Evolutionary conservation across 495 filamentous ascomycete genomes (phyloP).

Genomic region (Acidomyces sp.): DNA sequence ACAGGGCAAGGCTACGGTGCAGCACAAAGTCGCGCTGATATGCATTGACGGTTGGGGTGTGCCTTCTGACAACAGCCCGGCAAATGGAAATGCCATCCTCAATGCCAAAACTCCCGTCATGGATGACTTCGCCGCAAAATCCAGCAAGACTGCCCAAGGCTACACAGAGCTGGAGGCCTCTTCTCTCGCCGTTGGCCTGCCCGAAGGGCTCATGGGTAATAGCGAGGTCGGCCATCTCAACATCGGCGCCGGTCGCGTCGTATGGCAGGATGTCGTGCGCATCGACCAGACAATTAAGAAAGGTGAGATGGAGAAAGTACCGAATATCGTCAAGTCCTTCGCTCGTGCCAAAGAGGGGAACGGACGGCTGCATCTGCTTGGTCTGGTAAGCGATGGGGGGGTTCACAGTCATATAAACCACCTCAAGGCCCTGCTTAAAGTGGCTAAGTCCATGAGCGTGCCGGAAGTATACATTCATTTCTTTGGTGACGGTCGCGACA

Average conservation of each 20-base stretch:
- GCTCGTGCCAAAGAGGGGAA: slow-evolving; percentile 73
- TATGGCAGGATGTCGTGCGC: slow-evolving; percentile 96
- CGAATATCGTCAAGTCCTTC: slow-evolving; percentile 65
- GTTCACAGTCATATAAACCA: slow-evolving; percentile 95
- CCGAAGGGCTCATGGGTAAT: slow-evolving; percentile 97
- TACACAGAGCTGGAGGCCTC: slow-evolving; percentile 88
- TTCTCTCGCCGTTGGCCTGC: slow-evolving; percentile 86
- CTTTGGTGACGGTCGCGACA: slow-evolving; percentile 95
- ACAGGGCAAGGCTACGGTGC: too few relatives aligned
- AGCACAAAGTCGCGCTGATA: slow-evolving; percentile 90
- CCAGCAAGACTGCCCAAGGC: slow-evolving; percentile 56
- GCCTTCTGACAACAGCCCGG: slow-evolving; percentile 58
- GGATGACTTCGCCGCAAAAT: slow-evolving; percentile 55
- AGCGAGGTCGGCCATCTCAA: slow-evolving; percentile 97
- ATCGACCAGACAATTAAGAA: slow-evolving; percentile 95
- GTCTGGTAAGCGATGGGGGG: slow-evolving; percentile 86
- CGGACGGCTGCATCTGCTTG: slow-evolving; percentile 81
- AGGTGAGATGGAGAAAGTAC: slow-evolving; percentile 61
- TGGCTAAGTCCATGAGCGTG: slow-evolving; percentile 76
- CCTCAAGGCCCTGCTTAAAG: slow-evolving; percentile 68
- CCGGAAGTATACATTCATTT: slow-evolving; percentile 96
- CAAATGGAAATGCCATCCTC: slow-evolving; percentile 85
- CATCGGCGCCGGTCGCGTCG: slow-evolving; percentile 92
- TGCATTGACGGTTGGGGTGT: slow-evolving; percentile 99
- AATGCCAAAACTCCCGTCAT: slow-evolving; percentile 84